phyloP scores from a whole-genome alignment of 1,284 basidiomycete species.

The Puccinia triticina region DNA sequence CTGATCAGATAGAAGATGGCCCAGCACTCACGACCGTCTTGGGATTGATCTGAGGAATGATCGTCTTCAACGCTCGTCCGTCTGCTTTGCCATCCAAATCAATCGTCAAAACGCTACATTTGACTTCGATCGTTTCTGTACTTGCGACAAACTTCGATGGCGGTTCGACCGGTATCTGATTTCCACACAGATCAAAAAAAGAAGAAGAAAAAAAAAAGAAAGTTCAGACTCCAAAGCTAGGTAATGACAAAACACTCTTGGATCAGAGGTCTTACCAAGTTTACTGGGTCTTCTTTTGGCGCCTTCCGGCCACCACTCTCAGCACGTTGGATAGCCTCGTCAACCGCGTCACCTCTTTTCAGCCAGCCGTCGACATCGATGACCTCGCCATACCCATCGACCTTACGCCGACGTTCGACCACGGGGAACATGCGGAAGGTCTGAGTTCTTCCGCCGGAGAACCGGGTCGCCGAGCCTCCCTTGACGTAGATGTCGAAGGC shows the following conservation, averaged over 20 bases:
- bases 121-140: conserved; percentile 73
- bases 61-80: conserved; percentile 92
- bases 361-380: conserved; percentile 93
- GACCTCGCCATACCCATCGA: conserved; percentile 94
- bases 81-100: conserved; percentile 96
- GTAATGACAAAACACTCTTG: too few species aligned
- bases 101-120: conserved; percentile 83
- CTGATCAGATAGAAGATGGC: neutral
- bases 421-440: conserved; percentile 97
- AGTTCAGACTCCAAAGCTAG: too few species aligned
- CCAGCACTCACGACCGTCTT: conserved; percentile 75
- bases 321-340: conserved; percentile 72
- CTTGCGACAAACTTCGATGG: conserved; percentile 88
- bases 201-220: neutral
- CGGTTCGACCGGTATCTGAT: conserved; percentile 66
- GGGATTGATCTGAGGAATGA: conserved; percentile 93
- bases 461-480: conserved; percentile 77
- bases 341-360: conserved; percentile 77
- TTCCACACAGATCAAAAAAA: neutral
- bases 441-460: conserved; percentile 74
- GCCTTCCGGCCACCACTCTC: conserved; percentile 74
- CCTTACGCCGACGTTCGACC: conserved; percentile 83
- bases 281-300: conserved; percentile 70
- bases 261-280: conserved; percentile 54
- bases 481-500: conserved; percentile 96